These are phyloP conservation scores for Fusarium mundagurra DNA, from an alignment of 2,329 filamentous ascomycete species.

Conservation along the genomic window DNA sequence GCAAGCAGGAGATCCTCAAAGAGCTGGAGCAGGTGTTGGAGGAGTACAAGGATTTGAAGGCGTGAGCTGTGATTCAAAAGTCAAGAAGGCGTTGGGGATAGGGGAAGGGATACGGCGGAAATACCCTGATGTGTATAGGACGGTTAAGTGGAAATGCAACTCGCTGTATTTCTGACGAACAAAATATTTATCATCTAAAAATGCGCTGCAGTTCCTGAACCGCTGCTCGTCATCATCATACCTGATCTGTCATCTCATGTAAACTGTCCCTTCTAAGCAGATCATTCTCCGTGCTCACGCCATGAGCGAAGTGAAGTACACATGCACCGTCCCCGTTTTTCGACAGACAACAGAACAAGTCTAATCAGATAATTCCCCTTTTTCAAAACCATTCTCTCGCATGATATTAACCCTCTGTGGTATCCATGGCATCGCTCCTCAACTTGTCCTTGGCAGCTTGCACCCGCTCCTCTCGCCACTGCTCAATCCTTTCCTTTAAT, in stretches of 20 bases:
- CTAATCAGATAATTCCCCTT: neutral
- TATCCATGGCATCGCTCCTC: slow-evolving; percentile 56
- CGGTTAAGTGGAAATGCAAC: neutral
- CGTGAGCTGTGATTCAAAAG: neutral
- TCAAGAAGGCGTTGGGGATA: slow-evolving; percentile 9
- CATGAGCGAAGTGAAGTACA: slow-evolving; percentile 13
- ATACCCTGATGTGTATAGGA: slow-evolving; percentile 17
- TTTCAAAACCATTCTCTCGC: neutral
- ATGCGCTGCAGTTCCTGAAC: slow-evolving; percentile 3
- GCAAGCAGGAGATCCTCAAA: slow-evolving; percentile 68
- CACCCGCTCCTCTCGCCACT: slow-evolving; percentile 64
- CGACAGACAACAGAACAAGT: neutral
- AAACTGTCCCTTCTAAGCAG: neutral
- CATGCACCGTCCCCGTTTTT: neutral
- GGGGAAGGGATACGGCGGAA: neutral
- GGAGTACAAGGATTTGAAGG: slow-evolving; percentile 22
- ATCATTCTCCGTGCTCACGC: neutral
- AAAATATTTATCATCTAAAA: slow-evolving; percentile 6
- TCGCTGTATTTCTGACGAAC: neutral
- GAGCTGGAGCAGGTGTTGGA: slow-evolving; percentile 50
- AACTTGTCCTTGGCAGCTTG: slow-evolving; percentile 55
- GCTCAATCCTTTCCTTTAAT: slow-evolving; percentile 59
- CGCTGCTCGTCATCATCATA: neutral
- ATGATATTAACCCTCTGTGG: slow-evolving; percentile 48
- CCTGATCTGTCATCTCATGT: slow-evolving; percentile 7